Base-by-base conservation (phyloP, 2,329 filamentous ascomycete genomes). In the Apiospora marii region DNA sequence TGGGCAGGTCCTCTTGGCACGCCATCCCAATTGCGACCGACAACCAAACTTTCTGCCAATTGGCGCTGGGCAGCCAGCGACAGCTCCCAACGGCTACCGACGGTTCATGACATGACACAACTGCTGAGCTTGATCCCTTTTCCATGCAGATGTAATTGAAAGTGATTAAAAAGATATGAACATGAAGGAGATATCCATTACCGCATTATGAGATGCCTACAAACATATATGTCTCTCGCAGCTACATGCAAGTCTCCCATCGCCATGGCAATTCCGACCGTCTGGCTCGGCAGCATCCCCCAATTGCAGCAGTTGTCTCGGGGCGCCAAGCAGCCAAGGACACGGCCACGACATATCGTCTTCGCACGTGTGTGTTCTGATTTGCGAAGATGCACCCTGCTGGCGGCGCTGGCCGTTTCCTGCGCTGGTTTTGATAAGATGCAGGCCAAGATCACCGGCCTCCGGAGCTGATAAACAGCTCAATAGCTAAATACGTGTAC, bases 251-350 rank as follows among this genome's bases (percentile, higher is more conserved):
- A 37, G n/a, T 64, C 30, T n/a, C 30, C 10, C 34, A 64, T 64
- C 58, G 22, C 30, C 19, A 64, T 41, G 58, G 8, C 30, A 37
- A 37, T 37, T 19, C 53, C 30, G 30, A 22, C 16, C 30, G 2
- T n/a, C 30, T 37, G 30, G 53, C 30, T 61, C 58, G 58, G 58
- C 0, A 10, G 13, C 30, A 48, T 14, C 34, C 16, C 58, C 58
- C n/a, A 10, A 64, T 64, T 64, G 34, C 30, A 64, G 58, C 58
- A 64, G 34, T 10, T 64, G 34, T 64, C 58, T 64, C 58, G 58
- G 30, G n/a, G 19, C 30, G 58, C 58, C 58, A 64, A 64, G 58
- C 58, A 64, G 58, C 30, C 58, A 37, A 64, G 34, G n/a, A 4
- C 19, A 41, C 16, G 22, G 58, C 58, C 58, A 64, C 41, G 58